Percentiles rank a stretch among this genome's conserved stretches.
These are phyloP conservation scores for Hamigera avellanea DNA, from an alignment of 495 filamentous ascomycete genomes.

Conservation along the genomic window DNA sequence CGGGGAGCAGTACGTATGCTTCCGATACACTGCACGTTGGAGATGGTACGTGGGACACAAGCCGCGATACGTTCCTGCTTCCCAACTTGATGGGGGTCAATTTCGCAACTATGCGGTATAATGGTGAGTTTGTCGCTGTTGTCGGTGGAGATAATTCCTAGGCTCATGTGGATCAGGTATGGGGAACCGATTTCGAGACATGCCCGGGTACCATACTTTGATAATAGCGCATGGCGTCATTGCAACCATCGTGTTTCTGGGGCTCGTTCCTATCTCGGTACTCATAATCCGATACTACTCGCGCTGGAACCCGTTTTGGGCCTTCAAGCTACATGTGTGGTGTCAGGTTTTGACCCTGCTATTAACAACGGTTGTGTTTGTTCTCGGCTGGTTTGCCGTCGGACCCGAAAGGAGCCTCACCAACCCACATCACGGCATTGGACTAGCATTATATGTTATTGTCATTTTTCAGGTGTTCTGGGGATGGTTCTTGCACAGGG, in stretches of 20 bases:
- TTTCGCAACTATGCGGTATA: slow-evolving; percentile 90
- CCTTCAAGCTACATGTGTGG: slow-evolving; percentile 73
- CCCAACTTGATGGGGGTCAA: slow-evolving; percentile 81
- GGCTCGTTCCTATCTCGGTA: slow-evolving; percentile 68
- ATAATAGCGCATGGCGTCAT: slow-evolving; percentile 78
- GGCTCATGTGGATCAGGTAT: too few relatives aligned
- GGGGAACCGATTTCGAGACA: slow-evolving; percentile 74
- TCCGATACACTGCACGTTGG: slow-evolving; percentile 78
- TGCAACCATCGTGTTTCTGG: slow-evolving; percentile 78
- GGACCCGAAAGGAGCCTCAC: slow-evolving; percentile 65
- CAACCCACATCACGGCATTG: slow-evolving; percentile 94
- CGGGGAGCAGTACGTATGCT: slow-evolving; percentile 72
- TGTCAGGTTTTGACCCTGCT: slow-evolving; percentile 70
- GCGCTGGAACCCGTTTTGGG: slow-evolving; percentile 46
- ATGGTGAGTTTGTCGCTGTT: slow-evolving; percentile 65
- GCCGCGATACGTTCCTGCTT: slow-evolving; percentile 74
- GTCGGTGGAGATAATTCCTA: not conserved
- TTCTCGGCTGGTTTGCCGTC: slow-evolving; percentile 70
- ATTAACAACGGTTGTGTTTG: slow-evolving; percentile 60
- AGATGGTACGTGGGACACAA: slow-evolving; percentile 84
- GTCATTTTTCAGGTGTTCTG: slow-evolving; percentile 70
- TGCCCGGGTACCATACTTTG: slow-evolving; percentile 64
- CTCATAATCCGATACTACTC: slow-evolving; percentile 67
- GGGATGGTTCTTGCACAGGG: slow-evolving; percentile 57
- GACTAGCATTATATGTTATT: slow-evolving; percentile 76